Conservation (phyloP, 1,139 yeast genomes). For the Pichia sp. region DNA sequence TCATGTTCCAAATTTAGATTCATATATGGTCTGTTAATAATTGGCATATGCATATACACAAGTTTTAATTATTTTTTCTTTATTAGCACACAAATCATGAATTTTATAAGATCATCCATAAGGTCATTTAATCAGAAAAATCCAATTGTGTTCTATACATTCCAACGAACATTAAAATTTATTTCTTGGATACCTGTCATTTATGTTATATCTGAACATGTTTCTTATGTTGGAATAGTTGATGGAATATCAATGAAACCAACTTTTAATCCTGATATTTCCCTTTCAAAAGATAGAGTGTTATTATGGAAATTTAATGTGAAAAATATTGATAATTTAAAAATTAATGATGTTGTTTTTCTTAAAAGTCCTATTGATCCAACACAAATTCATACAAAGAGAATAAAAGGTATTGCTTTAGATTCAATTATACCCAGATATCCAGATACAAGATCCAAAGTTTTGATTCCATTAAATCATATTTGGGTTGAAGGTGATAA, state of each 20-base stretch:
- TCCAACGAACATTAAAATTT: conserved; percentile 27
- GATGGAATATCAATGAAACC: conserved; percentile 89
- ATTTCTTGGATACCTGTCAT: conserved; percentile 75
- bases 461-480: conserved; percentile 70
- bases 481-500: conserved; percentile 96
- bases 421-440: conserved; percentile 52
- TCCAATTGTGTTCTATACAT: conserved; percentile 21
- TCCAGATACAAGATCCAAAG: conserved; percentile 59
- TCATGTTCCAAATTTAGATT: too few relatives aligned
- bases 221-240: conserved; percentile 68
- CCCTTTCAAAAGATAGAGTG: conserved; percentile 52
- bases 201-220: conserved; percentile 63
- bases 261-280: conserved; percentile 57
- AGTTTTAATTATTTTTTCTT: too few relatives aligned
- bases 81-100: too few relatives aligned
- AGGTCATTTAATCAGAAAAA: conserved; percentile 1
- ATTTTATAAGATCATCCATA: not conserved
- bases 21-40: too few relatives aligned
- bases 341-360: conserved; percentile 68
- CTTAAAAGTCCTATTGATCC: conserved; percentile 78
- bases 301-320: conserved; percentile 61
- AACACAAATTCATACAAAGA: conserved; percentile 62
- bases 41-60: too few relatives aligned
- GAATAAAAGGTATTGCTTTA: conserved; percentile 54
- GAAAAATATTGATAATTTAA: conserved; percentile 40